Base-by-base conservation (phyloP, 176 grass and related monocot species). In the Cymbopogon citratus region DNA sequence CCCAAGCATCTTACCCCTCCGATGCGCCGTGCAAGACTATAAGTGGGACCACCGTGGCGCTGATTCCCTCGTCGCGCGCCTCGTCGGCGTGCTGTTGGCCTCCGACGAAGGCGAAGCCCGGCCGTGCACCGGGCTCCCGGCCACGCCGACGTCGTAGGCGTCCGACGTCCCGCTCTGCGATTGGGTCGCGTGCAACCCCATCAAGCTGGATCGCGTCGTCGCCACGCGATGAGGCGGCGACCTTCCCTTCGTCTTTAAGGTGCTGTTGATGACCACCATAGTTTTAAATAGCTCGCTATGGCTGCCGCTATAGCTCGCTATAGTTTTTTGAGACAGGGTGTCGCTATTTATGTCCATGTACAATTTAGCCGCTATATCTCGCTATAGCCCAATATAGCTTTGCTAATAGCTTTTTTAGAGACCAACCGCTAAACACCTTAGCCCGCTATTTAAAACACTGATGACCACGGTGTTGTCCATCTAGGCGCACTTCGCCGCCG, bases 161-260 rank as follows among this genome's bases (percentile, higher is more conserved):
- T 59, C 70, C 29, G 51, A 16, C 19, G 85, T 72, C 14, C 78
- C 91, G 8, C 92, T 98, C 9, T 85, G 88, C 75, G 84, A 91
- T 25, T 98, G 95, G 92, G 75, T 98, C 65, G 74, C 28, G 9
- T 71, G 81, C 18, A 87, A 86, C 64, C 95, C 92, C 13, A 63
- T 75, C 21, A 84, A 75, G 57, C 71, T 98, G 33, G 95, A 92
- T 36, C 84, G 84, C 23, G 85, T 24, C 75, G 86, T 94, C 75
- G 85, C 82, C 3, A 87, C 83, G 44, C 72, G 78, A 0, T 95
- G 95, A 92, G 95, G 48, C 4, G 84, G 82, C 15, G 92, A 98
- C 71, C 95, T 98, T 41, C 95, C 92, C 1, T 98, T 98, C 87
- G 82, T 98, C 45, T 91, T 98, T 84, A 98, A 98, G 92, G 77